Conservation (phyloP, 2,329 filamentous ascomycete genomes). For the Colletotrichum plurivorum region DNA sequence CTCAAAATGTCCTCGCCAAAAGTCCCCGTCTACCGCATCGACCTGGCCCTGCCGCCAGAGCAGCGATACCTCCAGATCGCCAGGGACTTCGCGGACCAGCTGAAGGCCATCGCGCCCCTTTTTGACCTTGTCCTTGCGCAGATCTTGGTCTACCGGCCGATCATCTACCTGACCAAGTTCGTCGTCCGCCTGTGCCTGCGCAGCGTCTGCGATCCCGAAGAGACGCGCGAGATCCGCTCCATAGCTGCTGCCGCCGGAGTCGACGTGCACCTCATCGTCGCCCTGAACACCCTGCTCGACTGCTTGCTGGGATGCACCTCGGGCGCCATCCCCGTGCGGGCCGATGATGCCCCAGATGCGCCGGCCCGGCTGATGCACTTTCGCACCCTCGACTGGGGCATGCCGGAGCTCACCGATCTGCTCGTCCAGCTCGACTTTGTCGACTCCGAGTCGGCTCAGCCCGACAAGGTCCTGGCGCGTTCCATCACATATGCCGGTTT, state of each 20-base stretch:
- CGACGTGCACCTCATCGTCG: conserved; percentile 69
- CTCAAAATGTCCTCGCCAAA: conserved; percentile 19
- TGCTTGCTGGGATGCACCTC: conserved; percentile 74
- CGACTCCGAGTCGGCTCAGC: conserved; percentile 45
- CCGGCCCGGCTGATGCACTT: conserved; percentile 63
- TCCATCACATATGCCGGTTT: conserved; percentile 66
- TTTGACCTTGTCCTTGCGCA: conserved; percentile 64
- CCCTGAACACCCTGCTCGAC: conserved; percentile 72
- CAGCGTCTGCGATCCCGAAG: conserved; percentile 65
- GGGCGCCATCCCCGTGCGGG: conserved; percentile 50
- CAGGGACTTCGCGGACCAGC: conserved; percentile 56
- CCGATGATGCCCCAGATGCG: not conserved
- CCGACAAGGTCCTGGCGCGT: conserved; percentile 57
- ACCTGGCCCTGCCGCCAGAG: conserved; percentile 67
- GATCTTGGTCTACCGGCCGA: conserved; percentile 42
- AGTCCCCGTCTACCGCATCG: conserved; percentile 55
- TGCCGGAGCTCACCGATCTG: conserved; percentile 63
- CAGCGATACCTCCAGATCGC: conserved; percentile 66
- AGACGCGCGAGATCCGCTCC: conserved; percentile 70
- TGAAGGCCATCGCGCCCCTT: conserved; percentile 59
- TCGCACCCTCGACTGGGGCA: conserved; percentile 67
- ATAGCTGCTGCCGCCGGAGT: conserved; percentile 65
- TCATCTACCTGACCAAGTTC: conserved; percentile 47
- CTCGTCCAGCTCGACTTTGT: conserved; percentile 67
- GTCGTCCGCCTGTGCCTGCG: conserved; percentile 62